Conservation (phyloP, 164 flowering plant species). For the Annona cherimola region DNA sequence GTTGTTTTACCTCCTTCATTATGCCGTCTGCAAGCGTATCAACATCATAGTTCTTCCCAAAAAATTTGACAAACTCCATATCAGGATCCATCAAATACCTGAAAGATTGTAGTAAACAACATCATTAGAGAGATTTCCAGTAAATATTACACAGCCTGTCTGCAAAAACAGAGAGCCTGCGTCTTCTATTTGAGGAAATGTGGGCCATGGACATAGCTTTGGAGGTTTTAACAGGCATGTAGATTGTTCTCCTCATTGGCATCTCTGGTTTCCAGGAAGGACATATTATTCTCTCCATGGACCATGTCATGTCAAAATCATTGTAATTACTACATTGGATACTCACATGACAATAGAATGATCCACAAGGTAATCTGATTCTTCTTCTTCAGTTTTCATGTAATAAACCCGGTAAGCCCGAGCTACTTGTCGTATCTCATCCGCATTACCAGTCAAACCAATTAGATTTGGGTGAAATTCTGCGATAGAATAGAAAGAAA, state of each 20-base stretch:
- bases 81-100: constrained; percentile 94
- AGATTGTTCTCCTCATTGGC: background rate
- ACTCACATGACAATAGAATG: constrained; percentile 93
- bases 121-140: background rate
- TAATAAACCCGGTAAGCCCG: constrained; percentile 93
- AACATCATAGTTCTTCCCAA: constrained; percentile 82
- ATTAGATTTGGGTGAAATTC: constrained; percentile 86
- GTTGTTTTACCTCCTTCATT: constrained; percentile 63
- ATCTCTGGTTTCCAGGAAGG: background rate
- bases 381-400: constrained; percentile 93
- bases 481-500: constrained; percentile 24
- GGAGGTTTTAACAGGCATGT: background rate
- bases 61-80: constrained; percentile 83
- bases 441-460: constrained; percentile 77
- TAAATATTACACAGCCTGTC: background rate
- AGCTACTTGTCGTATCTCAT: constrained; percentile 68
- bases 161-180: background rate
- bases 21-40: constrained; percentile 74
- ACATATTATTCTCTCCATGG: background rate
- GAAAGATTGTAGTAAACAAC: constrained; percentile 12
- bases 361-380: constrained; percentile 90
- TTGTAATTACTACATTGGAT: background rate
- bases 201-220: background rate
- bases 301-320: background rate
- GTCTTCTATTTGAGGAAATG: background rate